Conservation (phyloP, 2,329 filamentous ascomycete genomes). For the Ilyonectria sp. region DNA sequence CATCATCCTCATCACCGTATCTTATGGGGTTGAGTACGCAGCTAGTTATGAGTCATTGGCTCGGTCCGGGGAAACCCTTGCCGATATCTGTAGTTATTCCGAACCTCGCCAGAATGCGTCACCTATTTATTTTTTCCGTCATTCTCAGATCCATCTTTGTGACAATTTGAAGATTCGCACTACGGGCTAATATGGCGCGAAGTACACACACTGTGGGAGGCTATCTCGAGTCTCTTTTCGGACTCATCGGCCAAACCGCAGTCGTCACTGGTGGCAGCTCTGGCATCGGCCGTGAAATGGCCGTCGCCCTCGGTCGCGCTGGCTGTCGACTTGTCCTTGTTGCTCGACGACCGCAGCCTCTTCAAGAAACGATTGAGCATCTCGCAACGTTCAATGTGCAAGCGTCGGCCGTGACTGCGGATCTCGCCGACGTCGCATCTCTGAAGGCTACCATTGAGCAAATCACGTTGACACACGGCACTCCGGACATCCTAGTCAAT, state of each 20-base stretch:
- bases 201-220: slow-evolving; percentile 20
- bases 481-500: slow-evolving; percentile 53
- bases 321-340: slow-evolving; percentile 51
- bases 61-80: neutral
- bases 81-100: neutral
- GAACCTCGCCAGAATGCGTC: no score
- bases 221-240: slow-evolving; percentile 51
- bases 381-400: slow-evolving; percentile 46
- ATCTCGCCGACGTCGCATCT: slow-evolving; percentile 37
- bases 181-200: slow-evolving; percentile 29
- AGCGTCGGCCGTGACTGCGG: slow-evolving; percentile 40
- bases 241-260: slow-evolving; percentile 49
- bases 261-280: slow-evolving; percentile 54
- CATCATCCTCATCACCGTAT: no score
- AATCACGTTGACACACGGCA: slow-evolving; percentile 42
- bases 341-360: slow-evolving; percentile 45
- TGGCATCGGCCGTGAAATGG: slow-evolving; percentile 54
- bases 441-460: slow-evolving; percentile 34
- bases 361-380: slow-evolving; percentile 43
- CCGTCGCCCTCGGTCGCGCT: slow-evolving; percentile 48
- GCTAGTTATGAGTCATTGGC: neutral
- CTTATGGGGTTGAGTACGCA: no score
- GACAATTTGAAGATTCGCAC: neutral
- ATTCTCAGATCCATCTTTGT: no score
- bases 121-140: no score